These are phyloP conservation scores for Peronospora farinosa DNA, from an alignment of 352 stramenopile genomes.

Conservation along the genomic window DNA sequence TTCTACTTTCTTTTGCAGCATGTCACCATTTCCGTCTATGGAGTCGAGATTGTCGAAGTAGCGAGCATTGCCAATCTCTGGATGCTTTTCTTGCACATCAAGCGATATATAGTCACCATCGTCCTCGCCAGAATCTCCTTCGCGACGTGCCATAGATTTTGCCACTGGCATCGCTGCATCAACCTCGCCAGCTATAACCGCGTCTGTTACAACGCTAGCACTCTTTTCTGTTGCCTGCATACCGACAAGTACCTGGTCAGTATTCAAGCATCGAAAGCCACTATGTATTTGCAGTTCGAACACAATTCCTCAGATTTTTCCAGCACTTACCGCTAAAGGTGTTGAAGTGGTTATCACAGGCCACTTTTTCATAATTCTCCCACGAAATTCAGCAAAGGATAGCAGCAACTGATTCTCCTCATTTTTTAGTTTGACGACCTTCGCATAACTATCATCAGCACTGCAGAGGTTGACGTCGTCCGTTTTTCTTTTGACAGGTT, in stretches of 20 bases:
- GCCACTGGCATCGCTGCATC: not conserved
- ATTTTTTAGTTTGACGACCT: constrained; percentile 21
- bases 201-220: not conserved
- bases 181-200: not conserved
- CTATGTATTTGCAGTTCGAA: not conserved
- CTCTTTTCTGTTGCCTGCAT: constrained; percentile 10
- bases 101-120: constrained; percentile 21
- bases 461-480: not conserved
- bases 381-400: constrained; percentile 36
- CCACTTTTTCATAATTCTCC: constrained; percentile 36
- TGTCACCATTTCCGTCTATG: constrained; percentile 11
- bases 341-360: constrained; percentile 29
- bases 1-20: constrained; percentile 30
- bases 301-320: not conserved
- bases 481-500: not conserved
- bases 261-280: not conserved
- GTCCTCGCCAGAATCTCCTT: not conserved
- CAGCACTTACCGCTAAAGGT: constrained; percentile 20
- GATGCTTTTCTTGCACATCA: constrained; percentile 9
- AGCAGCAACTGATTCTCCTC: constrained; percentile 28
- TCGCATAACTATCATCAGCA: constrained; percentile 7
- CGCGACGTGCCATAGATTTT: not conserved
- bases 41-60: constrained; percentile 33
- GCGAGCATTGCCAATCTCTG: constrained; percentile 15
- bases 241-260: not conserved